phyloP scores from a whole-genome alignment of 306 rosid genomes.

The Cucurbita maxima region DNA sequence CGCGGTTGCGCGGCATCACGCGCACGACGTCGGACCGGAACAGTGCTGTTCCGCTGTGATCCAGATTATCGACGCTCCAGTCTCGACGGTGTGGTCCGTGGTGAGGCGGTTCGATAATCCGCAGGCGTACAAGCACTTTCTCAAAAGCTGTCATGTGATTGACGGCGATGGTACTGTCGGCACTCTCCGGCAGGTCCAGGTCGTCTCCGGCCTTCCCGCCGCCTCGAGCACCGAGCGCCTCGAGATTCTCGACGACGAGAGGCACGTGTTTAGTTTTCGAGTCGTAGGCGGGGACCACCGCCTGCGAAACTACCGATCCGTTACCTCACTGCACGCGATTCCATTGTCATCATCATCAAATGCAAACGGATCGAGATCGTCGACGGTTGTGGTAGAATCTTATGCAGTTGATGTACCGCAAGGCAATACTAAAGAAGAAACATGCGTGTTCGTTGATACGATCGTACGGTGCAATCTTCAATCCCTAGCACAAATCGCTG shows the following conservation, averaged over 20 bases:
- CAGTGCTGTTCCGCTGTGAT: constrained; percentile 71
- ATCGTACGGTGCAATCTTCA: constrained; percentile 89
- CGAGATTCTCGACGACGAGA: constrained; percentile 88
- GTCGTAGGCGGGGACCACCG: constrained; percentile 90
- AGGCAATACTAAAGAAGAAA: constrained; percentile 79
- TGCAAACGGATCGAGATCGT: constrained; percentile 18
- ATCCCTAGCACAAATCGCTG: constrained; percentile 70
- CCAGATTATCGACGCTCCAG: constrained; percentile 59
- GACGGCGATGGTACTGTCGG: constrained; percentile 56
- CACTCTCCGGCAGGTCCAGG: constrained; percentile 53
- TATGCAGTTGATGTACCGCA: constrained; percentile 75
- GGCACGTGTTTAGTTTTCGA: constrained; percentile 81
- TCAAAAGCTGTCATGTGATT: constrained; percentile 83
- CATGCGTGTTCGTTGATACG: constrained; percentile 81
- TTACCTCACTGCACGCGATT: constrained; percentile 38
- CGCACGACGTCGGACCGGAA: constrained; percentile 29
- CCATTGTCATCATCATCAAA: constrained; percentile 16
- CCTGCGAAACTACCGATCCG: constrained; percentile 63
- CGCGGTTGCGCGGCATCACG: constrained; percentile 31
- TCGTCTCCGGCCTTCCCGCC: constrained; percentile 85
- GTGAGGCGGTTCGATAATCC: constrained; percentile 84
- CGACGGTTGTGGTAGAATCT: constrained; percentile 69
- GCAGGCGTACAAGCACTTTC: constrained; percentile 75
- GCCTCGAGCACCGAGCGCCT: constrained; percentile 74
- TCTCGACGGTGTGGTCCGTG: constrained; percentile 63